These are phyloP conservation scores for Stagonosporopsis chrysanthemi DNA, from an alignment of 2,329 filamentous ascomycete genomes.

Conservation along the genomic window DNA sequence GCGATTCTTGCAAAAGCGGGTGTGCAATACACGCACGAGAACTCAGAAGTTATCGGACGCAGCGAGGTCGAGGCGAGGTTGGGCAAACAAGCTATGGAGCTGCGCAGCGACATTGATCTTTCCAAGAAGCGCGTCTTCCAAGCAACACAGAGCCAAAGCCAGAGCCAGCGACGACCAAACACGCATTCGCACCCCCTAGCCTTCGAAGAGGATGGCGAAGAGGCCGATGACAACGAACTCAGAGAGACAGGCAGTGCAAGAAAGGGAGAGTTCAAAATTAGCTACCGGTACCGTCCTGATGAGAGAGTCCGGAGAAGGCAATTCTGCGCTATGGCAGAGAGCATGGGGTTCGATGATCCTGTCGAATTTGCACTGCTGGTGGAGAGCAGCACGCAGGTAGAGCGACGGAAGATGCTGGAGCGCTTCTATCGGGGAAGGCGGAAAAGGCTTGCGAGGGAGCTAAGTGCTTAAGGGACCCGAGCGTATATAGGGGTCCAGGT, in stretches of 20 bases:
- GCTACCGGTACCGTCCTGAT: conserved; percentile 74
- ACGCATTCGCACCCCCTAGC: conserved; percentile 10
- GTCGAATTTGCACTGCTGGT: conserved; percentile 90
- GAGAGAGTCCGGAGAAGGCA: conserved; percentile 77
- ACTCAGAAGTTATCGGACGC: conserved; percentile 91
- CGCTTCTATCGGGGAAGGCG: conserved; percentile 77
- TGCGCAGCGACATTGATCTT: conserved; percentile 59
- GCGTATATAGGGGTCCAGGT: too few species aligned
- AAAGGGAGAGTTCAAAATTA: conserved; percentile 53
- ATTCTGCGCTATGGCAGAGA: conserved; percentile 87
- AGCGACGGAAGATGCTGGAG: conserved; percentile 79
- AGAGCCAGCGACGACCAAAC: conserved; percentile 30
- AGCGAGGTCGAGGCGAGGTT: conserved; percentile 90
- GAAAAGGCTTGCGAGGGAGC: conserved; percentile 48
- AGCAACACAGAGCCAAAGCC: conserved; percentile 53
- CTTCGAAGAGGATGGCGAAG: conserved; percentile 18
- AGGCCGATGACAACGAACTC: conserved; percentile 26
- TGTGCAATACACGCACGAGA: conserved; percentile 95
- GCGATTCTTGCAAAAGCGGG: conserved; percentile 88
- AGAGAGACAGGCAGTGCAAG: conserved; percentile 18
- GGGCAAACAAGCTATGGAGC: conserved; percentile 75
- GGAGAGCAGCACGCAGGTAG: conserved; percentile 86
- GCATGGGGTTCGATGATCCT: conserved; percentile 76
- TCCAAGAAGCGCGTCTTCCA: conserved; percentile 67
- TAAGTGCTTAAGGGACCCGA: background rate